Evolutionary conservation across 2,329 filamentous ascomycete genomes (phyloP).

Genomic region (Cercospora brassicicola): DNA sequence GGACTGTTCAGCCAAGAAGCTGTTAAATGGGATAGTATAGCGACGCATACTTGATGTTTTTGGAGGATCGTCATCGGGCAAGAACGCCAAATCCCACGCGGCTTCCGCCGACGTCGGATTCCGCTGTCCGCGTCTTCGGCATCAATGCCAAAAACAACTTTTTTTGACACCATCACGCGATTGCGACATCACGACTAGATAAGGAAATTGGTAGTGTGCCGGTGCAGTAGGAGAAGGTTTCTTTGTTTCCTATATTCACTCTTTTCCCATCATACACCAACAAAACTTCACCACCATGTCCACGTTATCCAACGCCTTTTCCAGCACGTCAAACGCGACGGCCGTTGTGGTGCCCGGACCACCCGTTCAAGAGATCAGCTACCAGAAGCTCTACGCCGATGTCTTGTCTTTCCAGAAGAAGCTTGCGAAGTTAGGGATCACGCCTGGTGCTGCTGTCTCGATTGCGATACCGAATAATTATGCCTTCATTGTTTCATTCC

Average conservation of each 20-base stretch:
- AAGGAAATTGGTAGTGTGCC: neutral
- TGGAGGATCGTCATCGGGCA: neutral
- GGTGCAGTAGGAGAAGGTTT: neutral
- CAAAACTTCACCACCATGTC: slow-evolving; percentile 45
- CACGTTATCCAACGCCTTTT: slow-evolving; percentile 61
- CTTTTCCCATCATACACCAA: neutral
- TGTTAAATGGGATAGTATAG: neutral
- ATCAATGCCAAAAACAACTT: neutral
- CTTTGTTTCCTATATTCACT: neutral
- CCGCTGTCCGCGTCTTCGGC: neutral
- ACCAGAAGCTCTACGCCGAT: slow-evolving; percentile 65
- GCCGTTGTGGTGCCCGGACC: slow-evolving; percentile 74
- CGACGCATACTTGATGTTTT: neutral
- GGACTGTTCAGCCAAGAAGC: neutral
- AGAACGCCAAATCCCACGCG: neutral
- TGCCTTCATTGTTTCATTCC: slow-evolving; percentile 83
- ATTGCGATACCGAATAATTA: slow-evolving; percentile 83
- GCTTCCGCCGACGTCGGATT: neutral
- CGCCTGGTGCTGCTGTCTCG: slow-evolving; percentile 69
- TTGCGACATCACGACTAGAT: slow-evolving; percentile 3
- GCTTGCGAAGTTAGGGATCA: slow-evolving; percentile 72
- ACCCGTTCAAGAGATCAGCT: slow-evolving; percentile 67
- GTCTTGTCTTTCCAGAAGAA: slow-evolving; percentile 72
- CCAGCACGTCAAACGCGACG: slow-evolving; percentile 51
- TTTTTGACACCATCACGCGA: neutral